Percentiles rank a stretch among this genome's conserved stretches.
Conservation (phyloP, 257 asterid genomes). For the Lycium ferocissimum region DNA sequence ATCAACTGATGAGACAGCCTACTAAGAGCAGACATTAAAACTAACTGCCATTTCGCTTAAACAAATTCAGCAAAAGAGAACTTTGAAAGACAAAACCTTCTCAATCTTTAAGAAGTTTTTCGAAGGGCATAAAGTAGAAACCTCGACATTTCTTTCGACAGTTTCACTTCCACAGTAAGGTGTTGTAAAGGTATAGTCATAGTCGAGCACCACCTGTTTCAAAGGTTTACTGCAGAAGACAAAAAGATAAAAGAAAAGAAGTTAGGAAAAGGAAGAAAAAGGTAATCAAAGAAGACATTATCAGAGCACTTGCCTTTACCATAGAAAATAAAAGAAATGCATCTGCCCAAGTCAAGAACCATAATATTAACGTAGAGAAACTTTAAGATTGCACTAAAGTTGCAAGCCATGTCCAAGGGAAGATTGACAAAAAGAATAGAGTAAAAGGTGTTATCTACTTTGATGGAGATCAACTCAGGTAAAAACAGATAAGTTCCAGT, state of each 20-base stretch:
- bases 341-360: slow-evolving; percentile 3
- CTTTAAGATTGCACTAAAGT: not conserved
- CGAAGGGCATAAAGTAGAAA: slow-evolving; percentile 38
- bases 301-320: slow-evolving; percentile 7
- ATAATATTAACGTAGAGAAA: not conserved
- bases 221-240: slow-evolving; percentile 75
- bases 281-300: slow-evolving; percentile 10
- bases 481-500: not conserved
- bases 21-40: not conserved
- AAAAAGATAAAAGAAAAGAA: slow-evolving; percentile 35
- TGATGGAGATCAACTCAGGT: not conserved
- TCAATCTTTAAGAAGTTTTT: not conserved
- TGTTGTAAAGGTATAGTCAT: slow-evolving; percentile 97
- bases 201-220: slow-evolving; percentile 85
- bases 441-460: not conserved
- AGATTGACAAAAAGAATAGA: not conserved
- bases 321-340: not conserved
- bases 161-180: slow-evolving; percentile 82
- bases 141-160: slow-evolving; percentile 69
- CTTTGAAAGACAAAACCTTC: not conserved
- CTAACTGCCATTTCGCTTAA: not conserved
- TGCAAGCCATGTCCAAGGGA: not conserved
- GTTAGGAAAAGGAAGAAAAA: slow-evolving; percentile 19
- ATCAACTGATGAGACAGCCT: not conserved
- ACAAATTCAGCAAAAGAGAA: not conserved